Base-by-base conservation (phyloP, 345 rosid genomes). In the Triadica sebifera region DNA sequence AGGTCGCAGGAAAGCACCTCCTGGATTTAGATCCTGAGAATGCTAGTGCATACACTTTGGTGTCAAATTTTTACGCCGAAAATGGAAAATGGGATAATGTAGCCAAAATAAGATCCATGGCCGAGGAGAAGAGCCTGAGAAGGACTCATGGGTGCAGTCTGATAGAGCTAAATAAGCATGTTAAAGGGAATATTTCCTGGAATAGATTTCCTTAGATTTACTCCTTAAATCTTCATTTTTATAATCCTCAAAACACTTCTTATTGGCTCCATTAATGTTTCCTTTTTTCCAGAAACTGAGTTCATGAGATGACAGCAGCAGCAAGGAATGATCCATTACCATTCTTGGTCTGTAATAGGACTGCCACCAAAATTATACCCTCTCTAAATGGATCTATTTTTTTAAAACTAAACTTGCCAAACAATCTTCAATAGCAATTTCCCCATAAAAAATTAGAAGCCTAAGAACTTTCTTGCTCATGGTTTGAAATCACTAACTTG, bases 61-160 rank as follows among this genome's bases (percentile, higher is more conserved):
- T 82, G 19, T 75, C 82, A 46, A 82, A 76, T 60, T 67, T 82
- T 34, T 76, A 75, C 69, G 85, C 80, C 64, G 82, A 75, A 49
- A 76, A 71, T 63, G 82, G 80, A 25, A 82, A 78, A 72, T 78
- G 82, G 85, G 75, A 78, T 72, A 80, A 75, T 50, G 82, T 69
- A 9, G 80, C 75, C 43, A 70, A 72, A 70, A 59, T 74, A 65
- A 73, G 81, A 74, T 68, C 70, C 71, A 58, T 65, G 57, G 78
- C 80, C 1, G 53, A 67, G 52, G 51, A 39, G 51, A 79, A 63
- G 70, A 77, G 79, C 45, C 29, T 79, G 71, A 74, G 56, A 63
- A 74, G 50, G 71, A 65, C 77, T 19, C 45, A 75, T 8, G 83
- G 81, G 29, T 73, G 65, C 41, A 82, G 83, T 71, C 37, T 55